Conservation (phyloP, 306 rosid genomes). For the Casuarina glauca region DNA sequence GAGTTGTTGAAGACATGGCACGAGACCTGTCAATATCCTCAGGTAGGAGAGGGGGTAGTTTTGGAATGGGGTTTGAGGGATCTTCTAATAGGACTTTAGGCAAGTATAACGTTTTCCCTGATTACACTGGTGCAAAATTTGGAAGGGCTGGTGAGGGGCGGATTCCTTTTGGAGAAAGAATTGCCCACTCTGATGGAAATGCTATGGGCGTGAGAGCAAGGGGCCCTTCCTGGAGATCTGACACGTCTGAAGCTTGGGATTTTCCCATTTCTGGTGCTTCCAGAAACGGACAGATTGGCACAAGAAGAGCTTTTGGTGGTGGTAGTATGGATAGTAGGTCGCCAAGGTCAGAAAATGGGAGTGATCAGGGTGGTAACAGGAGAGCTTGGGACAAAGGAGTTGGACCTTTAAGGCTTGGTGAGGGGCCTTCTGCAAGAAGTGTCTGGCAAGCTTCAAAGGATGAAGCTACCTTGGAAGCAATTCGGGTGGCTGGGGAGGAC, state of each 20-base stretch:
- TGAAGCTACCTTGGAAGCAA: constrained; percentile 97
- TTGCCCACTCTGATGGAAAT: constrained; percentile 73
- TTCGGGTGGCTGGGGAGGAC: constrained; percentile 94
- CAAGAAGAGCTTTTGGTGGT: constrained; percentile 71
- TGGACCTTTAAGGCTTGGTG: constrained; percentile 77
- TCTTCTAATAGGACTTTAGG: constrained; percentile 65
- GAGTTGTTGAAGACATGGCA: constrained; percentile 96
- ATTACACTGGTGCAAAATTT: constrained; percentile 68
- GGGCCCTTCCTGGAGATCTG: constrained; percentile 84
- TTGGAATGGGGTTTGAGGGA: constrained; percentile 75
- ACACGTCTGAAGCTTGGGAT: constrained; percentile 74
- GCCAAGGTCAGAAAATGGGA: constrained; percentile 73
- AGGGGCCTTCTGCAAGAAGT: constrained; percentile 99
- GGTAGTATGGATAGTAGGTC: constrained; percentile 74
- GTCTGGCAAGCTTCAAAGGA: constrained; percentile 99
- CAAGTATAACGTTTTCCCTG: constrained; percentile 78
- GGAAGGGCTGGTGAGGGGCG: constrained; percentile 87
- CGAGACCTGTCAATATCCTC: constrained; percentile 84
- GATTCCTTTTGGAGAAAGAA: constrained; percentile 66
- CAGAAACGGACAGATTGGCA: constrained; percentile 74
- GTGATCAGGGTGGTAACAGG: constrained; percentile 77
- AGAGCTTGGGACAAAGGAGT: constrained; percentile 90
- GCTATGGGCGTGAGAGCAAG: constrained; percentile 74
- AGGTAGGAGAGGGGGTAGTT: constrained; percentile 74
- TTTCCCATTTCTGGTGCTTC: constrained; percentile 65